A percentile compares a stretch with the other conserved stretches of the same genome.
phyloP scores from a whole-genome alignment of 2,329 filamentous ascomycete species.

The Scleromitrula shiraiana region DNA sequence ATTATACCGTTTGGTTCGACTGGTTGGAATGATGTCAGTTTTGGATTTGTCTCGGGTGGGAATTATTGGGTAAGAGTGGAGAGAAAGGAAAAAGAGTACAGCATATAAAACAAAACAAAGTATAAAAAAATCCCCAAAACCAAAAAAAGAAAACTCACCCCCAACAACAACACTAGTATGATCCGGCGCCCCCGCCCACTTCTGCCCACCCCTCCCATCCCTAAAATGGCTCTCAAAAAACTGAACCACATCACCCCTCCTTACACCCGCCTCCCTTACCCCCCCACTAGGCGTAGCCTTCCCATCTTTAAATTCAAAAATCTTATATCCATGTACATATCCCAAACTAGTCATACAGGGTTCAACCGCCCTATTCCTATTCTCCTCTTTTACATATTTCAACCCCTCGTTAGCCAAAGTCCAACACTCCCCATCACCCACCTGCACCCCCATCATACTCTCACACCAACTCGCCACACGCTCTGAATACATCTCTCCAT shows the following conservation, averaged over 20 bases:
- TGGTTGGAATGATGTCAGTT: neutral
- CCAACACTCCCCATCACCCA: slow-evolving; percentile 34
- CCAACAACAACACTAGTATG: slow-evolving; percentile 30
- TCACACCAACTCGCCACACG: slow-evolving; percentile 29
- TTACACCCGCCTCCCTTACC: slow-evolving; percentile 23
- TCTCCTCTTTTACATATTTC: slow-evolving; percentile 20
- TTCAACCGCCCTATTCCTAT: slow-evolving; percentile 20
- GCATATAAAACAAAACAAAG: neutral
- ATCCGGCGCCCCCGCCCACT: slow-evolving; percentile 28
- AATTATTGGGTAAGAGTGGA: too few relatives aligned
- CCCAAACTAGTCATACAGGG: slow-evolving; percentile 28
- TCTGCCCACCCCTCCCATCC: slow-evolving; percentile 19
- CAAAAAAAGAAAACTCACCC: neutral
- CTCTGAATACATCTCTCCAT: slow-evolving; percentile 23
- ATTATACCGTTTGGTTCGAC: slow-evolving; percentile 24
- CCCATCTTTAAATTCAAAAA: slow-evolving; percentile 25
- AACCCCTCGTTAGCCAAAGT: slow-evolving; percentile 30
- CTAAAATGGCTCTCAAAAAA: slow-evolving; percentile 28
- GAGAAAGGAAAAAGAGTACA: too few relatives aligned
- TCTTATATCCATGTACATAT: slow-evolving; percentile 28
- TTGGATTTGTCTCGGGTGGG: too few relatives aligned
- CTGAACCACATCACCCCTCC: slow-evolving; percentile 31
- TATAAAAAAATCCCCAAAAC: neutral
- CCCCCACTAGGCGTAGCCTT: slow-evolving; percentile 16
- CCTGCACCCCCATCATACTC: slow-evolving; percentile 24